Conservation (phyloP, 352 stramenopile species). For the Pythium guiyangense region DNA sequence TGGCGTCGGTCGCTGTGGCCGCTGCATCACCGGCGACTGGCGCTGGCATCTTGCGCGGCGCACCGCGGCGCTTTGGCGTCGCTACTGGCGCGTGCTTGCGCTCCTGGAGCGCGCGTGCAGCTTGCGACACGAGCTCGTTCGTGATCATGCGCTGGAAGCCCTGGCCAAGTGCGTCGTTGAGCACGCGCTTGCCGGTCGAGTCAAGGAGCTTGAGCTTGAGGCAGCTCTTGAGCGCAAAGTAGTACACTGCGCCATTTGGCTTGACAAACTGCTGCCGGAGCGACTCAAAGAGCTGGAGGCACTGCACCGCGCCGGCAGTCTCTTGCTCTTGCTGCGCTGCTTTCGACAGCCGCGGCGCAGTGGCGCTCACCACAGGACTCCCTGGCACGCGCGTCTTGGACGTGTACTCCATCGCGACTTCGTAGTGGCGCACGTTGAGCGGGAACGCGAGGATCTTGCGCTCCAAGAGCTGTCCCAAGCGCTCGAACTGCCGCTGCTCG, state of each 20-base stretch:
- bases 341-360: constrained; percentile 3
- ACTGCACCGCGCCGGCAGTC: constrained; percentile 29
- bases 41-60: constrained; percentile 7
- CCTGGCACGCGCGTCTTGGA: constrained; percentile 1
- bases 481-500: constrained; percentile 38
- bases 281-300: constrained; percentile 69
- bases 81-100: constrained; percentile 5
- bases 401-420: constrained; percentile 65
- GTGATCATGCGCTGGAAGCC: constrained; percentile 29
- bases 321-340: constrained; percentile 17
- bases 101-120: constrained; percentile 18
- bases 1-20: not conserved
- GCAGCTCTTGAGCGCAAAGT: constrained; percentile 65
- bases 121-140: constrained; percentile 23
- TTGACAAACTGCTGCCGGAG: constrained; percentile 73
- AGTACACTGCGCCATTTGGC: constrained; percentile 68
- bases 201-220: constrained; percentile 45
- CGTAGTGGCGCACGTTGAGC: constrained; percentile 54
- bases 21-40: not conserved
- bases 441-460: constrained; percentile 41
- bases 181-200: constrained; percentile 35
- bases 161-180: constrained; percentile 49
- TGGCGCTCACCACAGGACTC: not conserved
- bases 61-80: constrained; percentile 20
- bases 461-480: constrained; percentile 44